Evolutionary conservation across 306 rosid species (phyloP).

Genomic region (Albizia julibrissin): DNA sequence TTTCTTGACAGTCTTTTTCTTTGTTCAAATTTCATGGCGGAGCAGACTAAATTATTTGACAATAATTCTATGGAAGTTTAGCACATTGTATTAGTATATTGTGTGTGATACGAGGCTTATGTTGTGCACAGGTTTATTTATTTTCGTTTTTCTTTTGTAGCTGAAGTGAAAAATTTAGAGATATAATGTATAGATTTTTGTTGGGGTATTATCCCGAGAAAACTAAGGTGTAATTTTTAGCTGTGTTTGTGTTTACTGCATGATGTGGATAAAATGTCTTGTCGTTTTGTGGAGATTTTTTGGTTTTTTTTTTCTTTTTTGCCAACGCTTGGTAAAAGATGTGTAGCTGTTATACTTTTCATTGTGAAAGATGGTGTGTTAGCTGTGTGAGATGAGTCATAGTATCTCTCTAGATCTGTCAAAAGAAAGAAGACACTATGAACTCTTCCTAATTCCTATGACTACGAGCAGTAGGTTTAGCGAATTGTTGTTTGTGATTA

Average conservation of each 20-base stretch:
- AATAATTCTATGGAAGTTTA: neutral
- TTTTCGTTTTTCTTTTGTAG: neutral
- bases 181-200: neutral
- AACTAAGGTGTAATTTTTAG: neutral
- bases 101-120: neutral
- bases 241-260: neutral
- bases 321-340: neutral
- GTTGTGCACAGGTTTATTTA: neutral
- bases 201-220: neutral
- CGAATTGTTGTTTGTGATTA: too few relatives aligned
- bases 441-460: too few relatives aligned
- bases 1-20: neutral
- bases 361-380: neutral
- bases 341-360: neutral
- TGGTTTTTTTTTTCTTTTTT: neutral
- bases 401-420: too few relatives aligned
- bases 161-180: neutral
- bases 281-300: neutral
- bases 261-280: neutral
- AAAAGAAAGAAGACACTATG: too few relatives aligned
- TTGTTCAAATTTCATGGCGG: slow-evolving; percentile 10
- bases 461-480: too few relatives aligned
- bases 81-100: neutral
- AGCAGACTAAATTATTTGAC: neutral
- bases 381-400: neutral